These are phyloP conservation scores for Takashimella koratensis DNA, from an alignment of 1,284 basidiomycete genomes.

Conservation along the genomic window DNA sequence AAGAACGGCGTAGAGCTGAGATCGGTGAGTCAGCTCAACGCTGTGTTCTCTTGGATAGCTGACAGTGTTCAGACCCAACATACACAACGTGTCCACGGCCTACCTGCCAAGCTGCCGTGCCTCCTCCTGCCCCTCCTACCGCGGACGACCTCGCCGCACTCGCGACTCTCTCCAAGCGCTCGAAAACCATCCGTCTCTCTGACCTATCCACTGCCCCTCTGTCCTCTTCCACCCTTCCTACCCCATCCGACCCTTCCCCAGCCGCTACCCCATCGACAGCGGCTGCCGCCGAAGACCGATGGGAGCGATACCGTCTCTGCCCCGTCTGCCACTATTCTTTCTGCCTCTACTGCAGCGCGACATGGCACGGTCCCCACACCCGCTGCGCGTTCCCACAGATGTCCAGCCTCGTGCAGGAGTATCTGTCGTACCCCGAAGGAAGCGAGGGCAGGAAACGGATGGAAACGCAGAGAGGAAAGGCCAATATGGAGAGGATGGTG, in stretches of 20 bases:
- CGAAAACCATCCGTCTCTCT: slow-evolving; percentile 26
- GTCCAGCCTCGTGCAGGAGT: slow-evolving; percentile 32
- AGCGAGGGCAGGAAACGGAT: slow-evolving; percentile 26
- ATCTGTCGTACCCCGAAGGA: slow-evolving; percentile 36
- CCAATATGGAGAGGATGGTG: slow-evolving; percentile 39
- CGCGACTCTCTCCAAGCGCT: slow-evolving; percentile 8
- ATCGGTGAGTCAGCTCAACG: slow-evolving; percentile 28
- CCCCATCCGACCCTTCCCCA: slow-evolving; percentile 3
- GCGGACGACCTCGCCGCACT: slow-evolving; percentile 4
- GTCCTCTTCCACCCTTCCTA: not conserved
- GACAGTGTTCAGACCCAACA: slow-evolving; percentile 29
- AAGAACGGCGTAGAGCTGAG: slow-evolving; percentile 38
- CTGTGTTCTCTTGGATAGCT: no score
- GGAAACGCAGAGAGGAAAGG: slow-evolving; percentile 34
- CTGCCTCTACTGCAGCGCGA: slow-evolving; percentile 39
- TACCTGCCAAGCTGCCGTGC: slow-evolving; percentile 45
- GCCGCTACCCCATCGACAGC: not conserved
- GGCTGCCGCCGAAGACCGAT: slow-evolving; percentile 27
- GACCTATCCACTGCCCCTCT: slow-evolving; percentile 13
- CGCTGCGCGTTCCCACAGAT: slow-evolving; percentile 40
- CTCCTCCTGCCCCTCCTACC: slow-evolving; percentile 22
- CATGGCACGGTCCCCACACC: slow-evolving; percentile 46
- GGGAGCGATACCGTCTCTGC: slow-evolving; percentile 38
- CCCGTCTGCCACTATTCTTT: slow-evolving; percentile 36
- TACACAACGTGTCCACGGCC: slow-evolving; percentile 45